Evolutionary conservation across 2,329 filamentous ascomycete species (phyloP).

Genomic region (Trichocomaceae sp.): DNA sequence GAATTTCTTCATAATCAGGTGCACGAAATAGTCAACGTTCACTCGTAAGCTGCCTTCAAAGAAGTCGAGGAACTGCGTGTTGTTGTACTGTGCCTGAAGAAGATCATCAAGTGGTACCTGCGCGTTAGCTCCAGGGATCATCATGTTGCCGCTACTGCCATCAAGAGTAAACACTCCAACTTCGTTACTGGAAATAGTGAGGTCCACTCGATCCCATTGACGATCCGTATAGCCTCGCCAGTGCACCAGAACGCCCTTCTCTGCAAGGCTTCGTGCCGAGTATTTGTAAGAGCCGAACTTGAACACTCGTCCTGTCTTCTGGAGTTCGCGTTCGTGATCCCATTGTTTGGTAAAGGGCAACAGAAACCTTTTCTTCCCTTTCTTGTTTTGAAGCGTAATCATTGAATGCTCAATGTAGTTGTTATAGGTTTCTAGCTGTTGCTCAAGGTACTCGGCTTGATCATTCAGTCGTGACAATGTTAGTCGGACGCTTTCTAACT

Average conservation of each 20-base stretch:
- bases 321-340: conserved; percentile 94
- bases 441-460: conserved; percentile 83
- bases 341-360: conserved; percentile 98
- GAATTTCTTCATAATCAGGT: conserved; percentile 98
- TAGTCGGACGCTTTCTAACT: conserved; percentile 60
- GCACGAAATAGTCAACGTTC: conserved; percentile 94
- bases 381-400: conserved; percentile 93
- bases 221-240: conserved; percentile 77
- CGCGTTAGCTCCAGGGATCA: conserved; percentile 88
- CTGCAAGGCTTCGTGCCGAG: conserved; percentile 75
- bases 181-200: conserved; percentile 90
- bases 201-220: conserved; percentile 85
- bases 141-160: conserved; percentile 83
- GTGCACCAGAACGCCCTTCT: conserved; percentile 90
- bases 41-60: conserved; percentile 83
- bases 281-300: conserved; percentile 99
- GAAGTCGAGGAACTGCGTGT: conserved; percentile 89
- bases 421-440: conserved; percentile 95
- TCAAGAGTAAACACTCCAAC: conserved; percentile 92
- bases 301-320: conserved; percentile 84
- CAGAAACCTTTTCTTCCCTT: conserved; percentile 88
- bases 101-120: conserved; percentile 86
- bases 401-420: conserved; percentile 99
- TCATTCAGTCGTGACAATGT: conserved; percentile 44
- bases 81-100: conserved; percentile 93